phyloP scores from a whole-genome alignment of 352 stramenopile genomes.

The Phytophthora crassamura region DNA sequence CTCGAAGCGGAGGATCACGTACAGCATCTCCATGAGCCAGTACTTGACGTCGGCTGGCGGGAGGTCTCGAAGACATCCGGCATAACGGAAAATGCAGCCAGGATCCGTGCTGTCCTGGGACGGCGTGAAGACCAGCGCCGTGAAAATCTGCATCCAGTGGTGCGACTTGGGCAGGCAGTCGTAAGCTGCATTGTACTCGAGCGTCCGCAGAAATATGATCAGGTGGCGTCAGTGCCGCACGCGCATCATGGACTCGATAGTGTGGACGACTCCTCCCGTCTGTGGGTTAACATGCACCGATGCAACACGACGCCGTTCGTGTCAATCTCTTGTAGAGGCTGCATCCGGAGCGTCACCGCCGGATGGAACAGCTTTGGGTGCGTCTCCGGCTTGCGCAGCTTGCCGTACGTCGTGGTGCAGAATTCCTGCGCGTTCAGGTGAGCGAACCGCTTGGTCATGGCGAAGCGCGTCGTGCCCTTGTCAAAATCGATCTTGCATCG shows the following conservation, averaged over 20 bases:
- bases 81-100: conserved; percentile 45
- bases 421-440: conserved; percentile 31
- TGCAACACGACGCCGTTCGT: conserved; percentile 47
- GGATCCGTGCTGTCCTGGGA: conserved; percentile 10
- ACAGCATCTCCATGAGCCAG: conserved; percentile 59
- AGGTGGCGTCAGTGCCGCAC: conserved; percentile 32
- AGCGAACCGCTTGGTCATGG: conserved; percentile 41
- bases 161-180: conserved; percentile 25
- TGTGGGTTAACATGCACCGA: conserved; percentile 49
- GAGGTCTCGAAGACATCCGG: conserved; percentile 31
- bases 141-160: conserved; percentile 43
- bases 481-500: conserved; percentile 32
- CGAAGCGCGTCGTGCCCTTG: conserved; percentile 26
- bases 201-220: conserved; percentile 43
- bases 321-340: conserved; percentile 44
- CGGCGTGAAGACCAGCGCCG: conserved; percentile 42
- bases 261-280: conserved; percentile 39
- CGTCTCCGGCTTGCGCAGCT: conserved; percentile 30
- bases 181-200: conserved; percentile 34
- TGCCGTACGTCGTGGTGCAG: conserved; percentile 35
- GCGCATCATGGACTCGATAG: conserved; percentile 41
- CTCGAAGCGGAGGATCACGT: conserved; percentile 52
- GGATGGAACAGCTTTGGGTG: conserved; percentile 43
- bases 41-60: conserved; percentile 35
- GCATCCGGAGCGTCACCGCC: conserved; percentile 31